Base-by-base conservation (phyloP, 1,139 yeast genomes). In the Magnusiomyces tetraspermus region DNA sequence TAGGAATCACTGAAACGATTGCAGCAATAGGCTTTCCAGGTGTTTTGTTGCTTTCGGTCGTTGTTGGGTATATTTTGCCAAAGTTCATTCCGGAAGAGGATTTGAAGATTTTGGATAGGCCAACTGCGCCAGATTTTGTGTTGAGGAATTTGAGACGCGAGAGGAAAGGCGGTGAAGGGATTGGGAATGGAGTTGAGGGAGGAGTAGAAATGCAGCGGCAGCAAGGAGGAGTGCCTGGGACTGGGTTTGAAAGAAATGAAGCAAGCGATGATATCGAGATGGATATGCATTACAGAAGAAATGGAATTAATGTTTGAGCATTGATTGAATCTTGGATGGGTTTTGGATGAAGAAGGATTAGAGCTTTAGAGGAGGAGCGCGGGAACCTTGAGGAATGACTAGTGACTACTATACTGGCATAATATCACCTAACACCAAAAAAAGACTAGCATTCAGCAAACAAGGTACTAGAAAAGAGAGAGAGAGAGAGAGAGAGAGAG, bases 1-100 rank as follows among this genome's bases (percentile, higher is more conserved):
- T 88, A 59, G 95, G 83, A 0, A 89, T 92, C 40, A 85, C 95
- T 0, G 79, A 84, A 64, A 86, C 96, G 0, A 80, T 76, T 55
- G 97, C 92, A 0, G 97, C 98, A 0, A 89, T 92, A 40, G 97
- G 96, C 1, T 92, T 92, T 63, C 98, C 98, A 0, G 85, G 88
- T 1, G 88, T 90, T 0, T 70, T 92, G 51, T 76, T 92, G 48
- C 63, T 75, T 22, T 76, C 88, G 51, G 87, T 87, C 53, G 79
- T 79, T 37, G 73, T 89, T 63, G 78, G 87, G 0, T 68, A 72
- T 40, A 61, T 71, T 41, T 82, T 92, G 72, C 88, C 87, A 0
- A 66, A 67, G 52, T 63, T 85, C 6, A 84, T 90, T 53, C 82
- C 88, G 0, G 59, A 63, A 42, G 80, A 79, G 1, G 88, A 85